Evolutionary conservation across 2,329 filamentous ascomycete genomes (phyloP).

Genomic region (Colletotrichum brevisporum): DNA sequence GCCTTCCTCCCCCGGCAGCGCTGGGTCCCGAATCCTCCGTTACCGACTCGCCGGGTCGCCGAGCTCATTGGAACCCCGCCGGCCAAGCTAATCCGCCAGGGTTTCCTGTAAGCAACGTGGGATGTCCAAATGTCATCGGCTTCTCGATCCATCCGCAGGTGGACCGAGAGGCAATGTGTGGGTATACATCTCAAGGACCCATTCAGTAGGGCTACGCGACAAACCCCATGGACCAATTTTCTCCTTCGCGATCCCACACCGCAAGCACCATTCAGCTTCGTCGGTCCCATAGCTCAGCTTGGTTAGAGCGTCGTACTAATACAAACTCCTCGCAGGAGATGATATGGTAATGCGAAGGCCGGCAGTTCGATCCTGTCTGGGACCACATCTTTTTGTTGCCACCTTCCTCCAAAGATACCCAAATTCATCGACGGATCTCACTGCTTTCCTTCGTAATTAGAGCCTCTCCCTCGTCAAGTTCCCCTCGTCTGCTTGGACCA

Average conservation of each 20-base stretch:
- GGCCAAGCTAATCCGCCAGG: too few relatives aligned
- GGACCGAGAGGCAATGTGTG: not conserved
- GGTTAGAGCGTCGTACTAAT: slow-evolving; percentile 14
- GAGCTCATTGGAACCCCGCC: too few relatives aligned
- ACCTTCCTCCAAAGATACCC: too few relatives aligned
- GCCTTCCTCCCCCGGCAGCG: too few relatives aligned
- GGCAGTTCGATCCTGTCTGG: slow-evolving; percentile 10
- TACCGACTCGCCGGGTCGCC: not conserved
- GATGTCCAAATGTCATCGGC: too few relatives aligned
- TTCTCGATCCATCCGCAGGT: not conserved
- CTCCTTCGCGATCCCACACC: not conserved
- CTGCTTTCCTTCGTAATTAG: too few relatives aligned
- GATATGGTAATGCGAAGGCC: slow-evolving; percentile 9
- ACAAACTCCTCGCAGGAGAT: not conserved
- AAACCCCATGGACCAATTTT: not conserved
- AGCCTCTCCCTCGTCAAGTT: too few relatives aligned
- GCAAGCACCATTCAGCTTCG: not conserved
- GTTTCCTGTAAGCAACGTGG: too few relatives aligned
- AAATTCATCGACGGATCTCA: too few relatives aligned
- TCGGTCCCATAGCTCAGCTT: not conserved
- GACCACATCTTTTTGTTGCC: not conserved
- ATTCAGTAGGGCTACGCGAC: slow-evolving; percentile 20
- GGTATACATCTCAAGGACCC: not conserved
- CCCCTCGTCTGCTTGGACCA: too few relatives aligned
- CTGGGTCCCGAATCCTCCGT: too few relatives aligned